Evolutionary conservation across 257 asterid genomes (phyloP).

Genomic region (Craterostigma plantagineum): DNA sequence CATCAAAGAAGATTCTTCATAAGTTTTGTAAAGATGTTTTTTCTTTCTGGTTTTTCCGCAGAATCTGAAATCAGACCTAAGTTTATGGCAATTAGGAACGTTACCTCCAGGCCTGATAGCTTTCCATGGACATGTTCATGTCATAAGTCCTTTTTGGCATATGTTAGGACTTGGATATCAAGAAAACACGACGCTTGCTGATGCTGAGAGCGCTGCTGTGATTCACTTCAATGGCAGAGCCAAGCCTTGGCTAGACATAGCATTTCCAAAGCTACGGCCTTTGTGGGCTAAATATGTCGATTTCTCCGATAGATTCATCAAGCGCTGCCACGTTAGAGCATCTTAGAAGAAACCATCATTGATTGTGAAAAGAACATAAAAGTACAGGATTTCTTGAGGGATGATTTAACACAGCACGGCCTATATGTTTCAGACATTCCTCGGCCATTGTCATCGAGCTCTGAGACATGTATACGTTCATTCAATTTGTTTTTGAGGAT

Average conservation of each 20-base stretch:
- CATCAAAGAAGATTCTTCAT: no score
- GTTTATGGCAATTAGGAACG: constrained; percentile 97
- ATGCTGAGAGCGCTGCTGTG: constrained; percentile 68
- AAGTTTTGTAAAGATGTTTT: constrained; percentile 1
- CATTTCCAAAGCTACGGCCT: constrained; percentile 67
- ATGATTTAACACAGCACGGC: no score
- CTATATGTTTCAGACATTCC: no score
- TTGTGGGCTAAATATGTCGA: constrained; percentile 70
- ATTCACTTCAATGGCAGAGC: constrained; percentile 91
- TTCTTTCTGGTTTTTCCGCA: constrained; percentile 18
- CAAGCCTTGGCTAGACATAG: constrained; percentile 97
- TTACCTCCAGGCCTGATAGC: constrained; percentile 91
- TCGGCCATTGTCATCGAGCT: no score
- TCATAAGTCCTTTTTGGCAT: constrained; percentile 83
- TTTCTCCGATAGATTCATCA: constrained; percentile 65
- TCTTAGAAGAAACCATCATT: constrained; percentile 17
- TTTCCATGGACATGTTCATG: constrained; percentile 63
- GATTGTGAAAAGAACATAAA: no score
- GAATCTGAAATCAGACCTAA: constrained; percentile 80
- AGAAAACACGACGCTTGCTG: constrained; percentile 51
- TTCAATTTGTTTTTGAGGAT: no score
- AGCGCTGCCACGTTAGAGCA: constrained; percentile 63
- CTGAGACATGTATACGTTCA: no score
- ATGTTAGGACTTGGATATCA: constrained; percentile 92
- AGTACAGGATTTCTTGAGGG: no score